Base-by-base conservation (phyloP, 176 grass and related monocot genomes). In the Sorghum bicolor region DNA sequence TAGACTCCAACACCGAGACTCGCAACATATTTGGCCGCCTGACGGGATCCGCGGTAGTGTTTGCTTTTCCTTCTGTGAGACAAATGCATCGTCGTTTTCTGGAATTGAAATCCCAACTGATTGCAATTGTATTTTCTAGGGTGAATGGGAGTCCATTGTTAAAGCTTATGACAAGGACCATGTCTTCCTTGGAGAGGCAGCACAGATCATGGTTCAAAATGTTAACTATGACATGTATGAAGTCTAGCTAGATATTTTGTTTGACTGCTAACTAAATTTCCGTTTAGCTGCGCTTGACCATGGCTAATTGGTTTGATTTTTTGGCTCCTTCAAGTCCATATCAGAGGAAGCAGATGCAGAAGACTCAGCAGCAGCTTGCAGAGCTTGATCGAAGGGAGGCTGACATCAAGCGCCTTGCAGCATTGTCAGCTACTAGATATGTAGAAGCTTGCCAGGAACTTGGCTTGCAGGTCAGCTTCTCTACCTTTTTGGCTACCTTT, bases 171-270 rank as follows among this genome's bases (percentile, higher is more conserved):
- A 99, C 80, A 99, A 99, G 89, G 96, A 99, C 69, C 89, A 99
- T 72, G 55, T 99, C 74, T 99, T 94, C 82, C 84, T 99, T 34
- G 96, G 96, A 40, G 96, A 96, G 64, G 93, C 93, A 12, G 93
- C 93, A 2, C 96, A 99, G 81, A 90, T 92, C 77, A 92, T 99
- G 91, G 89, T 99, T 17, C 96, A 99, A 82, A 94, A 94, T 87
- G 96, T 99, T 19, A 96, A 94, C 80, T 99, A 99, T n/a, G 93
- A 99, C 87, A 96, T 99, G 96, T 99, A 95, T 25, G 69, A 8
- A 67, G 4, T 67, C 71, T 69, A 78, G 11, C 77, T 77, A 37
- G 9, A 12, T 70, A 68, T 61, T 61, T 16, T 34, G 20, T 69
- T 90, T 78, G 1, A 36, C 19, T 60, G 4, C 12, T 67, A 20